Percentiles rank a stretch among this genome's conserved stretches.
Conservation (phyloP, 2,329 filamentous ascomycete genomes). For the Clonostachys sp. region DNA sequence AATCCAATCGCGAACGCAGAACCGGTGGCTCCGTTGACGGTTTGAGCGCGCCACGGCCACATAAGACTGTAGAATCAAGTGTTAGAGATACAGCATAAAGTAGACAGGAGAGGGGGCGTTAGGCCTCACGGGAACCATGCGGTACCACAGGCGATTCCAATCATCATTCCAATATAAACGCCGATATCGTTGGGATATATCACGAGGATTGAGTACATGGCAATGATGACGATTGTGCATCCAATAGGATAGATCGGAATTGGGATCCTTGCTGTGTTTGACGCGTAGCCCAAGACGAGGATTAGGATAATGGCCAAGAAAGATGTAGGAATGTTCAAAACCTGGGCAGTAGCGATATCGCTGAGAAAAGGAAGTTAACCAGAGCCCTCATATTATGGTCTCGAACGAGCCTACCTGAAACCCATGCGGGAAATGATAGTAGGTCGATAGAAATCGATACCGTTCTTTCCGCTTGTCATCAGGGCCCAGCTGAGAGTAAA, state of each 20-base stretch:
- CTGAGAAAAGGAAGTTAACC: not conserved
- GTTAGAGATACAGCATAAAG: not conserved
- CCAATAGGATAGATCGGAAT: slow-evolving; percentile 34
- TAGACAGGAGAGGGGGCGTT: not conserved
- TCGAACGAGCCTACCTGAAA: slow-evolving; percentile 15
- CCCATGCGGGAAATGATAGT: slow-evolving; percentile 30
- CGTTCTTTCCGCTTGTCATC: slow-evolving; percentile 34
- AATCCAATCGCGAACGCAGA: slow-evolving; percentile 45
- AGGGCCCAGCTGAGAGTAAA: slow-evolving; percentile 37
- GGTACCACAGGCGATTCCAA: slow-evolving; percentile 32
- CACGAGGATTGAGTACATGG: slow-evolving; percentile 38
- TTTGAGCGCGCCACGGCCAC: slow-evolving; percentile 47
- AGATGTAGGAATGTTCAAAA: slow-evolving; percentile 42
- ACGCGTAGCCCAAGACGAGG: slow-evolving; percentile 29
- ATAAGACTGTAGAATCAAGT: slow-evolving; percentile 21
- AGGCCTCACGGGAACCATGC: slow-evolving; percentile 30
- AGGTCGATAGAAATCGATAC: slow-evolving; percentile 33
- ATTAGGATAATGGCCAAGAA: slow-evolving; percentile 35
- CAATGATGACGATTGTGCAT: slow-evolving; percentile 33
- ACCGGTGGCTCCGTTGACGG: slow-evolving; percentile 36
- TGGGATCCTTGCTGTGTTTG: slow-evolving; percentile 34
- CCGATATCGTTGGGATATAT: slow-evolving; percentile 37
- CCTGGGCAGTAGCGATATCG: slow-evolving; percentile 38
- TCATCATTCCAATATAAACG: slow-evolving; percentile 39
- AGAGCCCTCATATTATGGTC: not conserved